phyloP scores from a whole-genome alignment of 2,329 filamentous ascomycete genomes.

The Cercospora sp. region DNA sequence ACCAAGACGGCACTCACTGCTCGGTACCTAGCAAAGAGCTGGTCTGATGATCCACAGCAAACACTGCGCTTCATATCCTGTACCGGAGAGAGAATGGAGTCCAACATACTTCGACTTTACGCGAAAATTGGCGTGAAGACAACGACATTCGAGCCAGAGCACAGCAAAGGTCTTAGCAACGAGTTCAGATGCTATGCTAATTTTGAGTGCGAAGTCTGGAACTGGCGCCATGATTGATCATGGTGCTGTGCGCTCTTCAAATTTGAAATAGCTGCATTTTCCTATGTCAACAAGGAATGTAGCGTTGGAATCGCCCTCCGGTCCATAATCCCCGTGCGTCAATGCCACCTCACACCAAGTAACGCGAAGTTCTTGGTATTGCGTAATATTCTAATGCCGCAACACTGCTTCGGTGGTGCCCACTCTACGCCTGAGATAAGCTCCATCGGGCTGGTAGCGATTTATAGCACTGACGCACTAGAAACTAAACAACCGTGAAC shows the following conservation, averaged over 20 bases:
- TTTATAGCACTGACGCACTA: neutral
- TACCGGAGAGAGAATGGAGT: constrained; percentile 75
- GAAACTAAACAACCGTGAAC: no score
- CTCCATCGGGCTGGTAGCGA: neutral
- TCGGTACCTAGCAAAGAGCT: constrained; percentile 66
- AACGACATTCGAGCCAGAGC: constrained; percentile 68
- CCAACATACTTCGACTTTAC: constrained; percentile 67
- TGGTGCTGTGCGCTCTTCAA: neutral
- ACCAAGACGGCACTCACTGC: constrained; percentile 76
- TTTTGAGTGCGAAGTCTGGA: constrained; percentile 59
- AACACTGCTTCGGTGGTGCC: neutral
- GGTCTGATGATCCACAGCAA: constrained; percentile 30
- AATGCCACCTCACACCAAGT: neutral
- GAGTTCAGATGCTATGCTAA: constrained; percentile 80
- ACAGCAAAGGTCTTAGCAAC: constrained; percentile 74
- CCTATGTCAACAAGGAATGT: neutral
- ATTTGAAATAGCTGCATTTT: neutral
- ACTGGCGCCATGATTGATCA: constrained; percentile 24
- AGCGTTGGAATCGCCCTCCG: neutral
- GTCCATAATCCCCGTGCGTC: neutral
- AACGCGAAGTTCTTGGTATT: neutral
- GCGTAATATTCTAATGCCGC: neutral
- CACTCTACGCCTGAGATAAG: neutral
- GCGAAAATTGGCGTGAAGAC: constrained; percentile 60
- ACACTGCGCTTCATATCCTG: constrained; percentile 60